Evolutionary conservation across 441 rosid species (phyloP).

Genomic region (Pelargonium cotyledonis): DNA sequence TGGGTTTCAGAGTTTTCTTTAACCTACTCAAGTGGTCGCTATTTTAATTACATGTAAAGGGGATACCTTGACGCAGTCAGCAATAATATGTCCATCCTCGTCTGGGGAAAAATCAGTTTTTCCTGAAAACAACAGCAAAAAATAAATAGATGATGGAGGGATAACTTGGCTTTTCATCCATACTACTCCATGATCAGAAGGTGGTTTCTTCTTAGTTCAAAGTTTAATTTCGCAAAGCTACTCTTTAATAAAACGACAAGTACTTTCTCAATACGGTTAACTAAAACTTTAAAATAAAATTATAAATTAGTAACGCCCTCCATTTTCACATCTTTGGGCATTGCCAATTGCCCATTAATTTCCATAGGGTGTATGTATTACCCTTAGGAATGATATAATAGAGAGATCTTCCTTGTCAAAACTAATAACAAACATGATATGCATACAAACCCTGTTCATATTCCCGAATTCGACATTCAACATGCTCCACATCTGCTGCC

Average conservation of each 20-base stretch:
- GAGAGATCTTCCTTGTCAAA: conserved; percentile 4
- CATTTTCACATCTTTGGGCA: not conserved
- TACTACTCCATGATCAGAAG: conserved; percentile 8
- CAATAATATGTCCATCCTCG: conserved; percentile 93
- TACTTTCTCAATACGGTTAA: not conserved
- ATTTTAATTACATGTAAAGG: conserved; percentile 15
- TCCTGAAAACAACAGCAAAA: conserved; percentile 44
- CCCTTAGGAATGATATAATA: conserved; percentile 1
- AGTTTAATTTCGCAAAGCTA: too few relatives aligned
- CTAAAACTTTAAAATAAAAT: not conserved
- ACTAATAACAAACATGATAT: conserved; percentile 10
- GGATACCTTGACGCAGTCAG: conserved; percentile 89
- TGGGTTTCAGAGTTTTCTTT: conserved; percentile 12
- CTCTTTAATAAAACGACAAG: too few relatives aligned
- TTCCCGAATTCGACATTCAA: conserved; percentile 78
- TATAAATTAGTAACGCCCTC: not conserved
- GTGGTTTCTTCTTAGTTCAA: not conserved
- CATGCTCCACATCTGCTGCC: conserved; percentile 99
- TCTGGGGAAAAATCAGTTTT: conserved; percentile 55
- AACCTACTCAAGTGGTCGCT: conserved; percentile 14
- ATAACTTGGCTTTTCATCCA: conserved; percentile 10
- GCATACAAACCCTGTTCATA: conserved; percentile 78
- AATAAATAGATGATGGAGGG: not conserved
- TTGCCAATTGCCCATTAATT: not conserved
- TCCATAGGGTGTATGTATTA: not conserved